These are phyloP conservation scores for Aspergillus japonicus DNA, from an alignment of 2,329 filamentous ascomycete genomes.

Conservation along the genomic window DNA sequence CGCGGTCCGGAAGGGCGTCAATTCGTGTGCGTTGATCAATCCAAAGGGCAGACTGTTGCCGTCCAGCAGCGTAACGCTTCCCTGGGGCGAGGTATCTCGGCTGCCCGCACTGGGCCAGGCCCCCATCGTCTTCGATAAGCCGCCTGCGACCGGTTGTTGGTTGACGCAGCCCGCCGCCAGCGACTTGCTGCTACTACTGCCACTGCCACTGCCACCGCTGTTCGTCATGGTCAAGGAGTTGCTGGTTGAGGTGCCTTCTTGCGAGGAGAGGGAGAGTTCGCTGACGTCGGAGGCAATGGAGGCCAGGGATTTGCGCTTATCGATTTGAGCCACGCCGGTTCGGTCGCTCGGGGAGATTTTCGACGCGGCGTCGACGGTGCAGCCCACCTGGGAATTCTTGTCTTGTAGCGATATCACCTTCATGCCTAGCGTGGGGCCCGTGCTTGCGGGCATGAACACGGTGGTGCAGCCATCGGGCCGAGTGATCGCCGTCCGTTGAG, in stretches of 20 bases:
- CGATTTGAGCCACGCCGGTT: conserved; percentile 12
- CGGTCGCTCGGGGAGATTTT: conserved; percentile 10
- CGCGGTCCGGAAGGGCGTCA: conserved; percentile 69
- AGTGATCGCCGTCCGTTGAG: conserved; percentile 59
- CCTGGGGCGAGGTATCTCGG: conserved; percentile 51
- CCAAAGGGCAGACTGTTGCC: conserved; percentile 58
- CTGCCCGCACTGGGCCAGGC: conserved; percentile 37
- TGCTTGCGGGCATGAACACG: conserved; percentile 66
- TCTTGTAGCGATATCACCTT: conserved; percentile 61
- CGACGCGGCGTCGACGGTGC: conserved; percentile 33
- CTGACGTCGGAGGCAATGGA: conserved; percentile 38
- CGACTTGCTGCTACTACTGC: conserved; percentile 29
- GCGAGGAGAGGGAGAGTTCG: conserved; percentile 37
- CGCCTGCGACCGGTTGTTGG: conserved; percentile 27
- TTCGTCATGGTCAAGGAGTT: neutral
- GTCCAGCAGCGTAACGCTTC: conserved; percentile 61
- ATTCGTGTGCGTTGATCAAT: conserved; percentile 64
- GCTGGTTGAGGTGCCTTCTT: conserved; percentile 20
- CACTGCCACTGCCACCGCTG: conserved; percentile 10
- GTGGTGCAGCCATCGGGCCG: conserved; percentile 62
- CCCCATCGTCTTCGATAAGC: conserved; percentile 30
- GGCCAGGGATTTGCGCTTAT: conserved; percentile 31
- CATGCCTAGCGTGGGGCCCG: conserved; percentile 59
- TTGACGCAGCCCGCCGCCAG: conserved; percentile 32
- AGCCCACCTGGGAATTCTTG: conserved; percentile 28